phyloP scores from a whole-genome alignment of 495 filamentous ascomycete species.

The Platismatia glauca region DNA sequence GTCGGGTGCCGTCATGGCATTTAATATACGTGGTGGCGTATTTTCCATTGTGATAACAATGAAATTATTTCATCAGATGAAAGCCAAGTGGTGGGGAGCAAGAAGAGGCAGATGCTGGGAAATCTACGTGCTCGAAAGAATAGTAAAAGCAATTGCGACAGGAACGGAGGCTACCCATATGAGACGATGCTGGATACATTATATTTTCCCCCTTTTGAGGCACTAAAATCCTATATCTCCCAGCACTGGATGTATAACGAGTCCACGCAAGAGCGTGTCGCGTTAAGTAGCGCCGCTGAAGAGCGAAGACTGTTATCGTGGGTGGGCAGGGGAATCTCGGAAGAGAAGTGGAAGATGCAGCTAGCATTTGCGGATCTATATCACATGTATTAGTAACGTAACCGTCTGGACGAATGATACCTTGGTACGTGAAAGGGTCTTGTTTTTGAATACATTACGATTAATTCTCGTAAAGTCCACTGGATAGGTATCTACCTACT shows the following conservation, averaged over 20 bases:
- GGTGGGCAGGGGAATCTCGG: not conserved
- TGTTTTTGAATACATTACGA: not conserved
- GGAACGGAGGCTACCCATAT: not conserved
- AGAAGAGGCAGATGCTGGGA: not conserved
- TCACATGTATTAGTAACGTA: not conserved
- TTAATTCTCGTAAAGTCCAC: no score
- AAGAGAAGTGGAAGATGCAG: not conserved
- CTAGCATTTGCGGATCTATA: not conserved
- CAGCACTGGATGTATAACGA: constrained; percentile 31
- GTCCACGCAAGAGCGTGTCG: constrained; percentile 25
- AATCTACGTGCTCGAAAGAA: not conserved
- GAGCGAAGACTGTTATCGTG: not conserved
- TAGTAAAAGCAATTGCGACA: not conserved
- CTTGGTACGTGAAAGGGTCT: not conserved
- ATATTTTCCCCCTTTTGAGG: no score
- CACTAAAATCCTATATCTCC: constrained; percentile 23
- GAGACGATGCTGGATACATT: not conserved
- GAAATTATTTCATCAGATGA: not conserved
- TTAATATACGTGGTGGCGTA: not conserved
- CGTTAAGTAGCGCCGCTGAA: not conserved
- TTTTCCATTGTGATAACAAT: not conserved
- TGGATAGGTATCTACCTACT: no score
- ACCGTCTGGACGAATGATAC: not conserved
- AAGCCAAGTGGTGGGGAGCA: not conserved
- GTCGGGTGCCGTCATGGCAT: not conserved